phyloP scores from a whole-genome alignment of 805 yeast genomes.

The Lipomyces oligophaga region DNA sequence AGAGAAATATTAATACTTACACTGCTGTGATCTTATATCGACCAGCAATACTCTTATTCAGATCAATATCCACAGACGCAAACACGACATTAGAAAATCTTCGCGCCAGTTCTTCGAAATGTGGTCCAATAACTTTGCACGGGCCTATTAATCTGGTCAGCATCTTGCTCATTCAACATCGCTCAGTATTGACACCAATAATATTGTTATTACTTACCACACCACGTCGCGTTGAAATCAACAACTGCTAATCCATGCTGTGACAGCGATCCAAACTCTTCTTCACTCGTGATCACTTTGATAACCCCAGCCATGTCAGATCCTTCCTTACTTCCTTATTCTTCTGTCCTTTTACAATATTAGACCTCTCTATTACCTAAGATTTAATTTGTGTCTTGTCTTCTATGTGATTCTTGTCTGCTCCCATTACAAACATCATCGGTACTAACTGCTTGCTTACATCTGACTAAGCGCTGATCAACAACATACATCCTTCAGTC shows the following conservation, averaged over 20 bases:
- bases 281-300: background rate
- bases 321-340: no score
- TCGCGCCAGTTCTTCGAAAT: conserved; percentile 8
- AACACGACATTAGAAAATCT: conserved; percentile 9
- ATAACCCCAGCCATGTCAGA: background rate
- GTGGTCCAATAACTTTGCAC: conserved; percentile 19
- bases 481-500: no score
- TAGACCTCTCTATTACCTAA: no score
- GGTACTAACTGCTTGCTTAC: no score
- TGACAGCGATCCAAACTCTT: background rate
- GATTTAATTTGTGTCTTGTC: no score
- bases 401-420: no score
- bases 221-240: conserved; percentile 22
- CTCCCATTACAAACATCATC: no score
- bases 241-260: conserved; percentile 9
- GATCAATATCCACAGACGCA: conserved; percentile 20
- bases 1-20: conserved; percentile 3
- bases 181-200: no score
- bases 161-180: background rate
- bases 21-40: conserved; percentile 10
- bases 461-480: no score
- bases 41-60: conserved; percentile 9
- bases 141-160: conserved; percentile 4
- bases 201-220: conserved; percentile 10
- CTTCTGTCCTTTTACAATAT: no score